Evolutionary conservation across 1,284 basidiomycete genomes (phyloP).

Genomic region (Puccinia polysora): DNA sequence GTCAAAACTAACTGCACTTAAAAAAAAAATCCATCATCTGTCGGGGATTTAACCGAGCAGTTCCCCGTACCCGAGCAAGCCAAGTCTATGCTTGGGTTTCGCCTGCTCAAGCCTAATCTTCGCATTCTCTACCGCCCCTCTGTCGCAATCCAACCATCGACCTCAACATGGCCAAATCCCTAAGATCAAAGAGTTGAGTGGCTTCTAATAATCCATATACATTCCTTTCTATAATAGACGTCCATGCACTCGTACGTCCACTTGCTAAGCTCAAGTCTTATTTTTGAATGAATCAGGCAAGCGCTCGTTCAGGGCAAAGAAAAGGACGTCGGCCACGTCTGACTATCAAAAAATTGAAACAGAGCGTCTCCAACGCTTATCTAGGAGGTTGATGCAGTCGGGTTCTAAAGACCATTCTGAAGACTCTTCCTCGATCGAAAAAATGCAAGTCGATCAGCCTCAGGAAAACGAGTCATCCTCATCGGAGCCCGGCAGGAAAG

Average conservation of each 20-base stretch:
- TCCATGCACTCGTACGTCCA: not conserved
- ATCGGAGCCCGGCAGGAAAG: not conserved
- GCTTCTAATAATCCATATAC: not conserved
- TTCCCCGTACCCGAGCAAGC: too few species aligned
- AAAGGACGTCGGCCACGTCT: slow-evolving; percentile 21
- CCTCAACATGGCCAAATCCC: slow-evolving; percentile 38
- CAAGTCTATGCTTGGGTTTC: too few species aligned
- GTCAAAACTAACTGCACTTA: too few species aligned
- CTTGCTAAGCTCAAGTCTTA: not conserved
- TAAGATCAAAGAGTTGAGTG: slow-evolving; percentile 35
- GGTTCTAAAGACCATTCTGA: not conserved
- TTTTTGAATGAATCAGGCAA: slow-evolving; percentile 2
- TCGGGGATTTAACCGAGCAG: too few species aligned
- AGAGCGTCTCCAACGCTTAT: not conserved
- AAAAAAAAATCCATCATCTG: too few species aligned
- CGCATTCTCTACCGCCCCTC: too few species aligned
- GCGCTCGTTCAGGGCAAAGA: slow-evolving; percentile 24
- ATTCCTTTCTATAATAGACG: not conserved
- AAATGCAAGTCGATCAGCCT: slow-evolving; percentile 24
- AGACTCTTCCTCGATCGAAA: not conserved
- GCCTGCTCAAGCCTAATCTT: too few species aligned
- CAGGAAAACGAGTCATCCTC: not conserved
- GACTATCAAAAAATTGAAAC: slow-evolving; percentile 18
- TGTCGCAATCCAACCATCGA: too few species aligned
- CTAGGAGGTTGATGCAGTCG: slow-evolving; percentile 3